Conservation (phyloP, 2,329 filamentous ascomycete species). For the Aspergillaceae sp. region DNA sequence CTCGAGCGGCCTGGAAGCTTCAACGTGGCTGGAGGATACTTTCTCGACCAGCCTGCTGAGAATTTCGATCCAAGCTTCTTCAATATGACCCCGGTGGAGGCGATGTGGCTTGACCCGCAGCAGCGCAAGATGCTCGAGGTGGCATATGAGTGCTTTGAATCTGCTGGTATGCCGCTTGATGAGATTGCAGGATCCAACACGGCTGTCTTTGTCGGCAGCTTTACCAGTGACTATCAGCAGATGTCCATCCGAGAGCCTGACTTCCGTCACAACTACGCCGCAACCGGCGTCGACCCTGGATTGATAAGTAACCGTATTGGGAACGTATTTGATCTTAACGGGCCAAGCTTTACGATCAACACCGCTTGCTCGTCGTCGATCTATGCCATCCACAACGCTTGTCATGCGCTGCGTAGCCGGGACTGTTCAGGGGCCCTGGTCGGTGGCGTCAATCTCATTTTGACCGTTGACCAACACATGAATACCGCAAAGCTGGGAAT, state of each 20-base stretch:
- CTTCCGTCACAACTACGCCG: constrained; percentile 1
- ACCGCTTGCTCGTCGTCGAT: constrained; percentile 34
- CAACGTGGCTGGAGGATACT: constrained; percentile 5
- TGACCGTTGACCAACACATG: constrained; percentile 12
- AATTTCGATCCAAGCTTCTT: constrained; percentile 19
- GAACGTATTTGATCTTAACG: constrained; percentile 31
- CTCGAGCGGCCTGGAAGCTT: constrained; percentile 9
- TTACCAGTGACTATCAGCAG: constrained; percentile 10
- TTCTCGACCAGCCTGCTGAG: constrained; percentile 5
- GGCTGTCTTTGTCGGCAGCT: constrained; percentile 11
- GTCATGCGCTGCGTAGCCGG: constrained; percentile 11
- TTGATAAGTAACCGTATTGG: constrained; percentile 19
- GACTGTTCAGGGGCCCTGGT: constrained; percentile 16
- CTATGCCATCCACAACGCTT: constrained; percentile 33
- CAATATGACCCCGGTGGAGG: constrained; percentile 13
- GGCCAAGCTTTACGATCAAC: constrained; percentile 21
- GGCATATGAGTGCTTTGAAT: constrained; percentile 16
- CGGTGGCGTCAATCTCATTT: constrained; percentile 17
- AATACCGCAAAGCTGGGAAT: constrained; percentile 22
- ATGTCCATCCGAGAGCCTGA: not conserved
- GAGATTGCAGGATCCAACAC: constrained; percentile 10
- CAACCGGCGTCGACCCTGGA: constrained; percentile 9
- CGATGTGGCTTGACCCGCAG: constrained; percentile 17
- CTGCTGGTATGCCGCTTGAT: constrained; percentile 12
- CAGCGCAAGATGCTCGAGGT: constrained; percentile 20